These are phyloP conservation scores for Saprolegnia parasitica DNA, from an alignment of 352 stramenopile species.

Conservation along the genomic window DNA sequence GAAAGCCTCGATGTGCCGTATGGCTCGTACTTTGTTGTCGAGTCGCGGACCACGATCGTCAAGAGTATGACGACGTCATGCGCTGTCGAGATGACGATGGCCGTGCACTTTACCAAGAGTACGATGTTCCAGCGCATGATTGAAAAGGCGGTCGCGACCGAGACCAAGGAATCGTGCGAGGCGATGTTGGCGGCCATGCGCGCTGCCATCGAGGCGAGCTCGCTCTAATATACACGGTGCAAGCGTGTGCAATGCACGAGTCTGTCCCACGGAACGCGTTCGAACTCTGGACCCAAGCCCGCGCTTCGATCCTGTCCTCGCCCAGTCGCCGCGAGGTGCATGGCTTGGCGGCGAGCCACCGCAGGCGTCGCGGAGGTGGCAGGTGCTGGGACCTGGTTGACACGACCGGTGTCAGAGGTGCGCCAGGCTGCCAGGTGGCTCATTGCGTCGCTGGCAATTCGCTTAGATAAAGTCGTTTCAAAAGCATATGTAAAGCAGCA, in stretches of 20 bases:
- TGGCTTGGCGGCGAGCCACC: no score
- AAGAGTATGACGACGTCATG: background rate
- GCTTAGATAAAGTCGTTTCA: no score
- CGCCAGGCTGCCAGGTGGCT: no score
- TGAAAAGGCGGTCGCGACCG: background rate
- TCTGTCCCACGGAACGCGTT: background rate
- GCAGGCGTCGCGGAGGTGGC: no score
- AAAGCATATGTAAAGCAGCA: no score
- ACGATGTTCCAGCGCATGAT: constrained; percentile 7
- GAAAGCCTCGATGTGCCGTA: constrained; percentile 11
- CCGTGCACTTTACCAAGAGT: constrained; percentile 1
- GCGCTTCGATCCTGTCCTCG: background rate
- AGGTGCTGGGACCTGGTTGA: no score
- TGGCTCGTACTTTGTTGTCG: constrained; percentile 5
- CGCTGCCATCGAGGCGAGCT: background rate
- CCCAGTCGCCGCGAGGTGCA: no score
- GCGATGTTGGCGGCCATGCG: background rate
- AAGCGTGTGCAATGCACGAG: no score
- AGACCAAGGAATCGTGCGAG: background rate
- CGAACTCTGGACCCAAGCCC: background rate
- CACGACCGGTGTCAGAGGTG: no score
- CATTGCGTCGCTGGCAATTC: no score
- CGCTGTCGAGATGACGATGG: constrained; percentile 1
- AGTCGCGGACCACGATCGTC: background rate
- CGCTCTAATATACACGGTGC: background rate